Conservation (phyloP, 352 stramenopile genomes). For the Phytopythium ostracodes region DNA sequence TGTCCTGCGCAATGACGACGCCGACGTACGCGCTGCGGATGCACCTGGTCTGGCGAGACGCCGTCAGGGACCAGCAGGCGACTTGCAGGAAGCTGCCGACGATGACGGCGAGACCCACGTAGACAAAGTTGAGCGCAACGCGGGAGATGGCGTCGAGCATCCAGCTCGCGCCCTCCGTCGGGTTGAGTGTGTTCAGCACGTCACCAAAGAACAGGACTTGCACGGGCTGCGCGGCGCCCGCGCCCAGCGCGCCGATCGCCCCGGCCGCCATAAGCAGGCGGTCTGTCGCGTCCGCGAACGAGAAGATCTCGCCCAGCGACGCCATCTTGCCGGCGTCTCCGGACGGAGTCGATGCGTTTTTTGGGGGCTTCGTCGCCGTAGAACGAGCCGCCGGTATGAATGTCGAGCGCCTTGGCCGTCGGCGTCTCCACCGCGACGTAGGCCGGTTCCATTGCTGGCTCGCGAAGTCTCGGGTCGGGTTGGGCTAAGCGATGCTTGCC, state of each 20-base stretch:
- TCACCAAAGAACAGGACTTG: slow-evolving; percentile 74
- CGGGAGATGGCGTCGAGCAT: slow-evolving; percentile 14
- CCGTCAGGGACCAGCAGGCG: slow-evolving; percentile 32
- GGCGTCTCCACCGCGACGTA: slow-evolving; percentile 11
- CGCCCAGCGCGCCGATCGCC: slow-evolving; percentile 31
- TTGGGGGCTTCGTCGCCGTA: neutral
- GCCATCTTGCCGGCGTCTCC: slow-evolving; percentile 29
- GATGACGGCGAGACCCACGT: slow-evolving; percentile 24
- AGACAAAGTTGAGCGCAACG: slow-evolving; percentile 29
- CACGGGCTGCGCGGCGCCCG: slow-evolving; percentile 51
- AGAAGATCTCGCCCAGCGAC: slow-evolving; percentile 39
- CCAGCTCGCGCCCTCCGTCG: slow-evolving; percentile 4
- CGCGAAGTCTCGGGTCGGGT: neutral
- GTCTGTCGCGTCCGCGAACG: slow-evolving; percentile 50
- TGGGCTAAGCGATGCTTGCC: neutral
- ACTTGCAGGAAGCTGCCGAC: slow-evolving; percentile 33
- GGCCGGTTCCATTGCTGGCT: neutral
- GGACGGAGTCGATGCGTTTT: neutral
- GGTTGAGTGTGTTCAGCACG: slow-evolving; percentile 70
- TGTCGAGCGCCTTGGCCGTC: slow-evolving; percentile 2
- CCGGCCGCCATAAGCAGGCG: slow-evolving; percentile 53
- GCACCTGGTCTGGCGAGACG: slow-evolving; percentile 32
- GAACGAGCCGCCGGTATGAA: slow-evolving; percentile 9
- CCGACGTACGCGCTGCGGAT: slow-evolving; percentile 27
- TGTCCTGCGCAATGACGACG: slow-evolving; percentile 32